Evolutionary conservation across 2,329 filamentous ascomycete genomes (phyloP), one percentile per base, ranked within the genome.

Genomic region (Hawksworthiomyces lignivorus): DNA sequence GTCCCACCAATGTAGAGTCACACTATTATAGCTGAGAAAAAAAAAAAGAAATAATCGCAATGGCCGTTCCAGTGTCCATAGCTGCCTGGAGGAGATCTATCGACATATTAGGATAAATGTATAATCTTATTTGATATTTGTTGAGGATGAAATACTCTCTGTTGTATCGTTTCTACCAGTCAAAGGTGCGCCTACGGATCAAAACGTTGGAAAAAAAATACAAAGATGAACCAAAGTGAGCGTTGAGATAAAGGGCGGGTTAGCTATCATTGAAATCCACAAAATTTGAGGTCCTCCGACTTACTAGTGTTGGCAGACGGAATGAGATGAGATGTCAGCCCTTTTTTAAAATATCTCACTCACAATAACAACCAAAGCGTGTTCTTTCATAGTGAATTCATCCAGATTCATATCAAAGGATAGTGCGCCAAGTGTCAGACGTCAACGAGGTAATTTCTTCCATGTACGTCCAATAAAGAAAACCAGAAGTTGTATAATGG

Each of bases 131-230:
- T n/a, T n/a, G n/a, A n/a, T n/a, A n/a, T n/a, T n/a, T n/a, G n/a
- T n/a, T n/a, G n/a, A n/a, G n/a, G n/a, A n/a, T n/a, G n/a, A n/a
- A n/a, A n/a, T n/a, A 27, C 31, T 21, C 31, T 37, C 36, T 43
- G 26, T 47, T 47, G 33, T 47, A 47, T 7, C 44, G 37, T 30
- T 47, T 41, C 44, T 41, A 47, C 44, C 44, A 47, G 24, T 72
- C 69, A 39, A 78, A 75, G 30, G 80, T 62, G 3, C 70, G 74
- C 1, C 75, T 75, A 8, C 75, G 77, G 1, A 75, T 61, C 39
- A 77, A 64, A 45, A 78, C 80, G 58, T 78, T 73, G 56, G n/a
- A 75, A 75, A 63, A 72, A 72, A 43, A 66, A 63, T 69, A 71
- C 75, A 48, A 72, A 65, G 4, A 47, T 51, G 50, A 35, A 53